Percentiles rank a stretch among this genome's conserved stretches.
Conservation (phyloP, 805 yeast genomes). For the Cyberlindnera misumaiensis region DNA sequence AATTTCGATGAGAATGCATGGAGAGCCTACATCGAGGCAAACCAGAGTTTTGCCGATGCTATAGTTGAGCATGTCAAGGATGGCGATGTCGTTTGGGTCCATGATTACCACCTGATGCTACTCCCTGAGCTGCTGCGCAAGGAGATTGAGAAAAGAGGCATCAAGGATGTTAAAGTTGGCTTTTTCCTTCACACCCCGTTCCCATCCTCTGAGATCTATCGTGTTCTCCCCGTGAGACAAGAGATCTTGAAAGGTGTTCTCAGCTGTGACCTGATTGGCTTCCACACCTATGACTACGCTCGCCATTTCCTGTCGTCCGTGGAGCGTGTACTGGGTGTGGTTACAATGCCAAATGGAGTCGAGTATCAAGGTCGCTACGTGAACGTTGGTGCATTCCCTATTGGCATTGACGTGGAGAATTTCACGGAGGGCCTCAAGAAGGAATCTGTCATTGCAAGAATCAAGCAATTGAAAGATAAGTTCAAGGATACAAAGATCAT, state of each 20-base stretch:
- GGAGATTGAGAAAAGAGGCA: slow-evolving; percentile 39
- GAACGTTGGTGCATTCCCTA: slow-evolving; percentile 95
- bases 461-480: slow-evolving; percentile 54
- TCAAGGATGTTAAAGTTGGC: slow-evolving; percentile 67
- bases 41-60: slow-evolving; percentile 68
- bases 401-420: slow-evolving; percentile 93
- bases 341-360: slow-evolving; percentile 87
- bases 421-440: slow-evolving; percentile 73
- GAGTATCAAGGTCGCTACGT: slow-evolving; percentile 70
- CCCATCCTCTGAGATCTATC: slow-evolving; percentile 93
- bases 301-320: slow-evolving; percentile 91
- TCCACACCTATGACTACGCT: slow-evolving; percentile 98
- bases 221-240: slow-evolving; percentile 91
- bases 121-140: slow-evolving; percentile 82
- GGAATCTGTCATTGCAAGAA: slow-evolving; percentile 56
- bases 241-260: slow-evolving; percentile 89
- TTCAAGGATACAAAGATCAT: slow-evolving; percentile 76
- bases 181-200: slow-evolving; percentile 96
- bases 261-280: slow-evolving; percentile 91
- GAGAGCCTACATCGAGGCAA: slow-evolving; percentile 96
- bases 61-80: slow-evolving; percentile 67
- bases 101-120: slow-evolving; percentile 94
- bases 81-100: slow-evolving; percentile 93
- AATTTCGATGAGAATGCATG: slow-evolving; percentile 96
- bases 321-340: slow-evolving; percentile 71